Evolutionary conservation across 768 basidiomycete species (phyloP).

Genomic region (Podaxis sp.): DNA sequence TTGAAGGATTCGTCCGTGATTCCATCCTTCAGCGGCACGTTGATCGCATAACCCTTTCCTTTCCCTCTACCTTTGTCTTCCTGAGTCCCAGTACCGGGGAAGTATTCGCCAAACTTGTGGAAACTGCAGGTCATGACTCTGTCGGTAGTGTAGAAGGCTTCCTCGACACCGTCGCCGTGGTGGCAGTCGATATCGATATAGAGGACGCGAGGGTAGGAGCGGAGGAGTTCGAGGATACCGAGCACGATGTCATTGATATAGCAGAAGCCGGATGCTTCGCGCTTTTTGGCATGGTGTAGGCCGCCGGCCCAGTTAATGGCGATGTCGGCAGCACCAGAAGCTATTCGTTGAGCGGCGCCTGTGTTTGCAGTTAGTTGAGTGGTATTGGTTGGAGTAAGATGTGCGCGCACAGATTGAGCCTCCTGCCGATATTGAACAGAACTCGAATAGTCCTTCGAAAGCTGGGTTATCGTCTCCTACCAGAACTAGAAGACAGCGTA

Average conservation of each 20-base stretch:
- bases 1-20: constrained; percentile 87
- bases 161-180: constrained; percentile 98
- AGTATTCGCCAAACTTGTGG: constrained; percentile 96
- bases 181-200: constrained; percentile 99
- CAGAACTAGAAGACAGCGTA: constrained; percentile 45
- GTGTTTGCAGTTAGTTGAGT: constrained; percentile 1
- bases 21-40: constrained; percentile 93
- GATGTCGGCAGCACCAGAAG: constrained; percentile 85
- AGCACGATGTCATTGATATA: constrained; percentile 99
- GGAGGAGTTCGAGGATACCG: constrained; percentile 89
- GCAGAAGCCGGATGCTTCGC: constrained; percentile 97
- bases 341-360: constrained; percentile 82
- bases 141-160: constrained; percentile 97
- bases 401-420: constrained; percentile 78
- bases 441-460: constrained; percentile 96
- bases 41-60: constrained; percentile 87
- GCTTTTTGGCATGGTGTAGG: constrained; percentile 98
- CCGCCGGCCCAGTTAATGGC: constrained; percentile 98
- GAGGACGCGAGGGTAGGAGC: constrained; percentile 81
- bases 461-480: constrained; percentile 95
- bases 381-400: background rate
- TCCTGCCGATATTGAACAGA: constrained; percentile 94
- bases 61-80: constrained; percentile 82
- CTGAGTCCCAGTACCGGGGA: constrained; percentile 85
- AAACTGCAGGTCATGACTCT: constrained; percentile 97